Percentiles rank a stretch among this genome's conserved stretches.
Conservation (phyloP, 768 basidiomycete genomes). For the Panus rudis region DNA sequence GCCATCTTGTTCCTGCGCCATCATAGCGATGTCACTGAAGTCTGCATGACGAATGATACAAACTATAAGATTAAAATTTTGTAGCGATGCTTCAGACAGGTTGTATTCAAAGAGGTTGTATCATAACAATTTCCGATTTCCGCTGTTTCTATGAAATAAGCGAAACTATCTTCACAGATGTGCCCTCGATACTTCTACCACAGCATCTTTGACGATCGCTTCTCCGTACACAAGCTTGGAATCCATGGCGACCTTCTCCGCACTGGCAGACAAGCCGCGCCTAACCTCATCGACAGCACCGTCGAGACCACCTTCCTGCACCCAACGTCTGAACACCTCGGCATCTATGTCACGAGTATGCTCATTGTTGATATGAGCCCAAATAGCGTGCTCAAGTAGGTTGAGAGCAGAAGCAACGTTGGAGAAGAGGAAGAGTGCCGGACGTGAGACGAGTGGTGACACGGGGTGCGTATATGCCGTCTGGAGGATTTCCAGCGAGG, state of each 20-base stretch:
- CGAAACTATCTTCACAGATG: no score
- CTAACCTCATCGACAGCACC: slow-evolving; percentile 20
- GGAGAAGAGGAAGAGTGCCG: slow-evolving; percentile 53
- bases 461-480: slow-evolving; percentile 34
- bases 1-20: no score
- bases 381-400: slow-evolving; percentile 64
- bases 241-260: slow-evolving; percentile 6
- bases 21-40: no score
- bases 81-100: no score
- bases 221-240: slow-evolving; percentile 15
- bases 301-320: slow-evolving; percentile 32
- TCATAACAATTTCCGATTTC: no score
- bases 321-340: slow-evolving; percentile 50
- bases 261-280: slow-evolving; percentile 5
- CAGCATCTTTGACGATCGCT: not conserved
- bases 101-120: no score
- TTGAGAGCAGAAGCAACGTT: slow-evolving; percentile 45
- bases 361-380: slow-evolving; percentile 34
- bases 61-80: no score
- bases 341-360: slow-evolving; percentile 33
- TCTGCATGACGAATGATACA: no score
- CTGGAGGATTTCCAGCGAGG: slow-evolving; percentile 34
- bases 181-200: no score
- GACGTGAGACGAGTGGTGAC: slow-evolving; percentile 44
- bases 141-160: no score